Percentiles rank a stretch among this genome's conserved stretches.
These are phyloP conservation scores for Entomortierella chlamydospora DNA, from an alignment of 192 early-diverging fungal genomes.

Conservation along the genomic window DNA sequence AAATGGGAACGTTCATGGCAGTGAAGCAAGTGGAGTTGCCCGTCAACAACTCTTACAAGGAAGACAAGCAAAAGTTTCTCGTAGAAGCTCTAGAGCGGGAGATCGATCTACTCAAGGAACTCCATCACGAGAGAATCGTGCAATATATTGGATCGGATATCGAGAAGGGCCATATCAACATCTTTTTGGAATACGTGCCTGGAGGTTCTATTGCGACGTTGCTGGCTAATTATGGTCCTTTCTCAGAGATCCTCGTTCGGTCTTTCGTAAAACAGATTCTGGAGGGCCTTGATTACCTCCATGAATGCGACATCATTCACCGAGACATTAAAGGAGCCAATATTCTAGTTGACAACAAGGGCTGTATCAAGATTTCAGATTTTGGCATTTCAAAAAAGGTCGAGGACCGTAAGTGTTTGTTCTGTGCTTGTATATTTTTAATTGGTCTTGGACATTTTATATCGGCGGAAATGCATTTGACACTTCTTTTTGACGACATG, in stretches of 20 bases:
- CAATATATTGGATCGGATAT: slow-evolving; percentile 84
- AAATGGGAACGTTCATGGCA: slow-evolving; percentile 93
- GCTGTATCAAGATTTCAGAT: slow-evolving; percentile 96
- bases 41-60: slow-evolving; percentile 73
- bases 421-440: slow-evolving; percentile 20
- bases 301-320: slow-evolving; percentile 95
- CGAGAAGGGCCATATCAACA: slow-evolving; percentile 86
- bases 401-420: slow-evolving; percentile 71
- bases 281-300: slow-evolving; percentile 93
- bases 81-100: slow-evolving; percentile 89
- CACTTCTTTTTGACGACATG: background rate
- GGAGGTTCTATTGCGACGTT: slow-evolving; percentile 94
- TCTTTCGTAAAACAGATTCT: slow-evolving; percentile 92
- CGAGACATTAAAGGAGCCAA: slow-evolving; percentile 99
- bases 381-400: slow-evolving; percentile 99
- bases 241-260: slow-evolving; percentile 85
- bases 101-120: slow-evolving; percentile 89
- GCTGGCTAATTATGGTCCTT: slow-evolving; percentile 88
- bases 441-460: no score
- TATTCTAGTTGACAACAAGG: slow-evolving; percentile 90
- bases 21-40: slow-evolving; percentile 95
- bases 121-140: slow-evolving; percentile 96
- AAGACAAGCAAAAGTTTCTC: slow-evolving; percentile 81
- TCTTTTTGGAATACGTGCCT: slow-evolving; percentile 98
- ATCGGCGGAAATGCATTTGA: no score